Evolutionary conservation across 208 protist species (phyloP), one percentile per base, ranked within the genome.

Genomic region (Wallacemonas collosoma): DNA sequence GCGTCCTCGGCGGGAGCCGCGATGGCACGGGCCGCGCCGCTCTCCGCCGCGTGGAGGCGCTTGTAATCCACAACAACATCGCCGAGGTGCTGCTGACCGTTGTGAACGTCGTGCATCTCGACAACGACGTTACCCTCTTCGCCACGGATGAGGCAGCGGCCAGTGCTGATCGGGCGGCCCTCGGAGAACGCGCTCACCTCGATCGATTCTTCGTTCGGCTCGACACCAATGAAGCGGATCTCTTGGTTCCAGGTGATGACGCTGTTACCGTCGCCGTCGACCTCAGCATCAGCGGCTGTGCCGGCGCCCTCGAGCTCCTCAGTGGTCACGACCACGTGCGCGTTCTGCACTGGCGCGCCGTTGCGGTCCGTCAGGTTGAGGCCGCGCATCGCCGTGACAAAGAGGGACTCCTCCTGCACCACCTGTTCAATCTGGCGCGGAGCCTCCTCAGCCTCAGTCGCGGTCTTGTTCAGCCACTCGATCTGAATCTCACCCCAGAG

Each of bases 241-340:
- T 96, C 89, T 71, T 96, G 91, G 77, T 94, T 94, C 89, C 91
- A 96, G 62, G 68, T 82, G 51, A 93, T 79, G 58, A 94, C 70
- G 63, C 83, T 68, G 26, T 74, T 81, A 57, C 50, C 58, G 11
- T 83, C 77, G 3, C 68, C 85, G 40, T 89, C 88, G 11, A 71
- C 72, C n/a, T 80, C 73, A 14, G 73, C 83, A 9, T 85, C 73
- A n/a, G 87, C 80, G 61, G 78, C 71, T 47, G 90, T 81, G 14
- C 89, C 93, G 56, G 75, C 70, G 6, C 91, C 91, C 63, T 93
- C 89, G 77, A 96, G 83, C 11, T 96, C 86, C 45, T 86, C 79
- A 15, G 87, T 84, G 45, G 81, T 77, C 5, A 96, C 79, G 15
- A 80, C 80, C 4, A 94, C 82, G 70, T 88, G 83, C 11, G 74